Percentiles rank a stretch among this genome's conserved stretches.
Conservation (phyloP, 2,329 filamentous ascomycete genomes). For the Ascocoryne sarcoides region DNA sequence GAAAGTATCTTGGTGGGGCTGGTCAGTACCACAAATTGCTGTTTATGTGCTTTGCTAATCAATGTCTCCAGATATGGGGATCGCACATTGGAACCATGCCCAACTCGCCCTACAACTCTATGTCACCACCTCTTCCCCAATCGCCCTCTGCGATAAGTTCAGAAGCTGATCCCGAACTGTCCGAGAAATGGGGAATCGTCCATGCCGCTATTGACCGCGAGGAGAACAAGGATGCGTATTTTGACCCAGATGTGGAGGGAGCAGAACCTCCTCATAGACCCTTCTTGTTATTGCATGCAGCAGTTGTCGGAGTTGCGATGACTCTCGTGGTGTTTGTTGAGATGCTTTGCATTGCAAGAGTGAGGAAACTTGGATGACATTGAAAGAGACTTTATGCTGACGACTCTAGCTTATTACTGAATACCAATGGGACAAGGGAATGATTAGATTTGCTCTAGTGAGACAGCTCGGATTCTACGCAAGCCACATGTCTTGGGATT, state of each 20-base stretch:
- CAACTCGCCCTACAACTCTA: slow-evolving; percentile 10
- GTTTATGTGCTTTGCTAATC: neutral
- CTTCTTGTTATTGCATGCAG: slow-evolving; percentile 14
- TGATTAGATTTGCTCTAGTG: slow-evolving; percentile 13
- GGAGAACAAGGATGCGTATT: slow-evolving; percentile 13
- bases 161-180: slow-evolving; percentile 6
- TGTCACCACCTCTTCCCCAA: slow-evolving; percentile 4
- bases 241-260: slow-evolving; percentile 12
- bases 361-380: neutral
- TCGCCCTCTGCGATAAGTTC: slow-evolving; percentile 8
- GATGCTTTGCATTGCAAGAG: slow-evolving; percentile 12
- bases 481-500: neutral
- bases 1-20: slow-evolving; percentile 14
- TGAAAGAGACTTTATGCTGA: slow-evolving; percentile 1
- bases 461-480: neutral
- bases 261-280: slow-evolving; percentile 10
- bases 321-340: slow-evolving; percentile 15
- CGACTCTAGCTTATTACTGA: slow-evolving; percentile 11
- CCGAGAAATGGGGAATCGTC: slow-evolving; percentile 13
- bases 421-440: slow-evolving; percentile 13
- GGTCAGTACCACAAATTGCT: slow-evolving; percentile 2
- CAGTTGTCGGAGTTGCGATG: slow-evolving; percentile 14
- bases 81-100: slow-evolving; percentile 15
- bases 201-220: slow-evolving; percentile 15
- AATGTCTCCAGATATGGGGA: slow-evolving; percentile 15